These are phyloP conservation scores for Meyerozyma elateridarum DNA, from an alignment of 1,139 yeast species.

Conservation along the genomic window DNA sequence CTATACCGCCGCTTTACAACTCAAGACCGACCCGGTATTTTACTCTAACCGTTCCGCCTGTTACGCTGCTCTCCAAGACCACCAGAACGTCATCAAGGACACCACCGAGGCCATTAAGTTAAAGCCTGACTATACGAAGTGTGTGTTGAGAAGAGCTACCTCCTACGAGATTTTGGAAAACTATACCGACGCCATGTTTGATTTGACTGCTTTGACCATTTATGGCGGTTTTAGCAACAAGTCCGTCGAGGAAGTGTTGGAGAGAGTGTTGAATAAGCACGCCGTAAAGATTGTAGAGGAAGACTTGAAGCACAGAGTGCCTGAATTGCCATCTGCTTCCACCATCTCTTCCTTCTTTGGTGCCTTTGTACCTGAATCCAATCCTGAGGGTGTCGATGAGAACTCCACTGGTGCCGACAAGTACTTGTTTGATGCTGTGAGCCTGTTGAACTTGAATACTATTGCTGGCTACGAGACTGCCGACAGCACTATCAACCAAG, in stretches of 20 bases:
- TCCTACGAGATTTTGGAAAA: constrained; percentile 80
- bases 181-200: constrained; percentile 84
- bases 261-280: constrained; percentile 78
- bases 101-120: constrained; percentile 80
- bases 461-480: constrained; percentile 73
- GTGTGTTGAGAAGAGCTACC: constrained; percentile 63
- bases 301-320: constrained; percentile 47
- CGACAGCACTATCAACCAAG: constrained; percentile 61
- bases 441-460: constrained; percentile 58
- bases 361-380: constrained; percentile 49
- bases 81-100: constrained; percentile 80
- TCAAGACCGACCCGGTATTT: constrained; percentile 79
- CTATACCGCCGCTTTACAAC: constrained; percentile 71
- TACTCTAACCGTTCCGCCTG: constrained; percentile 96
- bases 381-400: constrained; percentile 49
- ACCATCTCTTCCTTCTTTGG: constrained; percentile 84
- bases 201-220: constrained; percentile 78
- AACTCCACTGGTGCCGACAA: constrained; percentile 51
- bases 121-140: constrained; percentile 88
- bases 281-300: constrained; percentile 64
- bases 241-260: constrained; percentile 75
- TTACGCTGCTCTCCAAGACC: constrained; percentile 74
- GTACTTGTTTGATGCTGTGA: constrained; percentile 64
- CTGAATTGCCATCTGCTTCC: constrained; percentile 77
- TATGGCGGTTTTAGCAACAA: constrained; percentile 77